Base-by-base conservation (phyloP, 1,284 basidiomycete genomes). In the Sporisorium reilianum region DNA sequence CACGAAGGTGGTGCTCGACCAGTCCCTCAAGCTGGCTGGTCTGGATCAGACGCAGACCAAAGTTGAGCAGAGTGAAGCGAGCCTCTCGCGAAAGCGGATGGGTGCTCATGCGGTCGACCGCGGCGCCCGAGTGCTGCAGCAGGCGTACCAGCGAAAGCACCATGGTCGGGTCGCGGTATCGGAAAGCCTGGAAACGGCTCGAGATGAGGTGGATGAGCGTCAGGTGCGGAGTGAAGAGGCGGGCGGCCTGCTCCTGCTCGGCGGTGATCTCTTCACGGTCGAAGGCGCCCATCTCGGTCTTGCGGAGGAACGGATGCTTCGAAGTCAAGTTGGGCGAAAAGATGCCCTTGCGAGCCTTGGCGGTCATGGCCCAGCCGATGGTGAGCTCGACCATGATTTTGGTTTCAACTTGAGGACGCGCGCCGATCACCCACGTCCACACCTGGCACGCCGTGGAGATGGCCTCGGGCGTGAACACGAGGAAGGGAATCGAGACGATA, bases 371-470 rank as follows among this genome's bases (percentile, higher is more conserved):
- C 97, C 97, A 99, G 5, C 92, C 92, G 9, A 91, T 89, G 30
- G 93, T 87, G 59, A 99, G 90, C 81, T 97, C 95, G 12, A 90
- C 88, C 88, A 97, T 92, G 28, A 98, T 85, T 8, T 86, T 91
- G 84, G 92, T 88, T 83, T 92, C 90, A 25, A 90, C 87, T 59
- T 90, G 89, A 0, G 93, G 91, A 59, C 93, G 90, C 81, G 95
- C 93, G 18, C 93, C 90, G 52, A 98, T 93, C 0, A 98, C 88
- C 96, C 95, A 98, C 2, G 93, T 94, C 97, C 97, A 99, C 5
- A 93, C 92, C 83, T 97, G 94, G 53, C 95, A 91, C 0, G 94
- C 95, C 1, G 92, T 90, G 10, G 92, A 89, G 64, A 98, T 90
- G 0, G 95, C 90, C 5, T 92, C 88, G 0, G 95, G 94, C 0